Conservation (phyloP, 208 protist genomes). For the Kentomonas sorsogonicus region DNA sequence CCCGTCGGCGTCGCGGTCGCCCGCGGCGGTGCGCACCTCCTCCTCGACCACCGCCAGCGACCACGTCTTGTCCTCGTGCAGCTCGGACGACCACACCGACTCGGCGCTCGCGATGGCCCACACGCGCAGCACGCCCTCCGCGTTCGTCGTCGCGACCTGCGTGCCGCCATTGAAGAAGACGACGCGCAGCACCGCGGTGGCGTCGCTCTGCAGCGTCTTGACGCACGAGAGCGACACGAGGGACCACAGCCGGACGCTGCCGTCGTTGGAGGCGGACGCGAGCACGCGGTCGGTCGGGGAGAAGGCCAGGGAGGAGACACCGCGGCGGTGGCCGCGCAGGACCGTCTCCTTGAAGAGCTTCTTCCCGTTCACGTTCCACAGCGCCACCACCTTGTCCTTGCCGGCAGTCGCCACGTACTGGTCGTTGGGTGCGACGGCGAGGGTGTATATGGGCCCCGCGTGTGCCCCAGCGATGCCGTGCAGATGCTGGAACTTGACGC, state of each 20-base stretch:
- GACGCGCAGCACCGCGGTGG: constrained; percentile 69
- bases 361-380: constrained; percentile 80
- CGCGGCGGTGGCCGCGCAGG: constrained; percentile 82
- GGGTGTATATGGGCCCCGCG: constrained; percentile 63
- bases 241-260: constrained; percentile 85
- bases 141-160: constrained; percentile 81
- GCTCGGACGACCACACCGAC: constrained; percentile 71
- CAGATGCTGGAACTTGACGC: too few relatives aligned
- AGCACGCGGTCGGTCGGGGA: constrained; percentile 79
- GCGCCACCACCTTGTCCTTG: constrained; percentile 81
- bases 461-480: constrained; percentile 79
- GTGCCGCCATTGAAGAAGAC: constrained; percentile 85
- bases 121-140: constrained; percentile 88
- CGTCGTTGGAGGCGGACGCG: constrained; percentile 82
- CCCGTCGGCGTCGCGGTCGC: not conserved
- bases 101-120: constrained; percentile 80
- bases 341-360: constrained; percentile 67
- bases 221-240: constrained; percentile 75
- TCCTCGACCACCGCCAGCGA: constrained; percentile 42
- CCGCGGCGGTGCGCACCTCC: not conserved
- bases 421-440: constrained; percentile 84
- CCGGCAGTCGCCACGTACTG: constrained; percentile 86
- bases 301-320: constrained; percentile 73
- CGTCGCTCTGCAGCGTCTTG: constrained; percentile 81
- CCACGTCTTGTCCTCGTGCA: constrained; percentile 86